Percentiles rank a stretch among this genome's conserved stretches.
These are phyloP conservation scores for Cryptosporidium bovis DNA, from an alignment of 169 alveolate genomes.

Conservation along the genomic window DNA sequence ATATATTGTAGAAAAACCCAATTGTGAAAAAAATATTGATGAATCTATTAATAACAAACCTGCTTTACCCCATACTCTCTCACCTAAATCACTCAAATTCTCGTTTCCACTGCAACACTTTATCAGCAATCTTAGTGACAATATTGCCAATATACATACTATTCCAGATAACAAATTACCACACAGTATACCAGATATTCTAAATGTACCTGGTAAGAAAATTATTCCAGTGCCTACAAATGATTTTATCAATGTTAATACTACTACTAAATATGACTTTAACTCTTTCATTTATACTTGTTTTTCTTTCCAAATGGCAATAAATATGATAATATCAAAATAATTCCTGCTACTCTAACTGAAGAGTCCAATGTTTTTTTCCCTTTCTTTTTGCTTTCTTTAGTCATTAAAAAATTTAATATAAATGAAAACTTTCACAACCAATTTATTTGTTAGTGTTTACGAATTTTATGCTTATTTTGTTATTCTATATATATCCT, in stretches of 20 bases:
- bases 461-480: no score
- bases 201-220: conserved; percentile 42
- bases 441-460: background rate
- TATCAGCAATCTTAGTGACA: conserved; percentile 29
- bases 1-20: conserved; percentile 65
- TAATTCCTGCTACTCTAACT: background rate
- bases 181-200: conserved; percentile 53
- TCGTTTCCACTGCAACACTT: conserved; percentile 50
- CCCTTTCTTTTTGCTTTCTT: background rate
- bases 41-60: conserved; percentile 45
- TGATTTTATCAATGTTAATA: conserved; percentile 43
- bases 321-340: background rate
- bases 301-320: background rate
- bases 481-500: no score
- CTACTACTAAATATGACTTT: conserved; percentile 9
- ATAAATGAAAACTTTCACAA: background rate
- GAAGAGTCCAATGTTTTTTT: background rate
- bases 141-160: conserved; percentile 50
- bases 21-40: conserved; percentile 60
- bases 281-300: conserved; percentile 24
- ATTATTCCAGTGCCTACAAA: conserved; percentile 70
- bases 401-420: conserved; percentile 5
- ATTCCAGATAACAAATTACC: conserved; percentile 60
- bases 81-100: conserved; percentile 26
- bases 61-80: conserved; percentile 54